Base-by-base conservation (phyloP, 768 basidiomycete species). In the Tubosaeta sp. region DNA sequence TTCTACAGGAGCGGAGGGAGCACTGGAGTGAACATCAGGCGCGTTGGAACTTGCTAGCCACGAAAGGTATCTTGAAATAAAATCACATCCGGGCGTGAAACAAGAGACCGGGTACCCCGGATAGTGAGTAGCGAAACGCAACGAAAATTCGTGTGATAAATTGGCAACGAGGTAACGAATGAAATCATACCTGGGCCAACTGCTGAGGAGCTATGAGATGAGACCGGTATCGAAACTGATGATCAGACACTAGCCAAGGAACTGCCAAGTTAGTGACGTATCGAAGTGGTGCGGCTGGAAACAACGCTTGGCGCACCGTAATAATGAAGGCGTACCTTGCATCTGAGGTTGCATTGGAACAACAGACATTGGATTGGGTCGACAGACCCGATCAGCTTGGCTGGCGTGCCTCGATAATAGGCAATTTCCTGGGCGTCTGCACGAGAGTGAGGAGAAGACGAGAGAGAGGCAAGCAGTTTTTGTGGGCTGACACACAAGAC, bases 71-170 rank as follows among this genome's bases (percentile, higher is more conserved):
- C 38, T 19, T 21, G 61, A 38, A 84, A 67, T 60, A 27, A 84
- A 83, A 62, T 83, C 84, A 36, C 40, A 53, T 43, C 45, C 54
- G 38, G 56, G 59, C 14, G 80, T 83, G 62, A 86, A 86, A 34
- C 81, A 83, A 40, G 84, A 73, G 19, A 83, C 82, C 45, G 84
- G 83, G 63, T n/a, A n/a, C n/a, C 86, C 84, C 19, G 80, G 78
- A 58, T 83, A 83, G 43, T 84, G 78, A 2, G 81, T 78, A 0
- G 82, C 81, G 59, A 83, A 83, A 2, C 81, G n/a, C 82, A 46
- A 66, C 58, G 54, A 71, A 75, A 3, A 80, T 80, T 80, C 65
- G 66, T 82, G 80, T 14, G 80, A 80, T 35, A 79, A 63, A 59
- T 73, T 71, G 29, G 69, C 62, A 49, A 81, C 82, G 48, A 83